Evolutionary conservation across 2,329 filamentous ascomycete genomes (phyloP), one percentile per base, ranked within the genome.

Genomic region (Spiromastix sp.): DNA sequence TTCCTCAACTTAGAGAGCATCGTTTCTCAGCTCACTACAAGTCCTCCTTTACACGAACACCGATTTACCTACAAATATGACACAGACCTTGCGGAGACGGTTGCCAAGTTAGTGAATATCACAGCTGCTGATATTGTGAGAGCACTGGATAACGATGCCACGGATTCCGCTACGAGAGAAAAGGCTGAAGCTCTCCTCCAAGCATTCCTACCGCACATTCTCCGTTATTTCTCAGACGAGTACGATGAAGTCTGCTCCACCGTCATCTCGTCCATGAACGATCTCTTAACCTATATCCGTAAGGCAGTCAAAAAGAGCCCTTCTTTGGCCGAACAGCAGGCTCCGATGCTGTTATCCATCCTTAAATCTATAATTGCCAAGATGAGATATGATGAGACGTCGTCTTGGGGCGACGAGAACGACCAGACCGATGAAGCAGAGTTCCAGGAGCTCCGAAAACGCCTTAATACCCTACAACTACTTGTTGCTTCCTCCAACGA

Each of bases 171-270:
- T 28, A 79, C 77, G 17, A 78, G 76, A 48, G 70, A 73, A 30
- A 81, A 79, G 48, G 89, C 91, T 33, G 85, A 91, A 48, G 78
- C 81, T 48, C 74, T 93, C 40, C 69, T 96, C 35, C 81, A 82
- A 52, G 74, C 76, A 26, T 96, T 96, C 56, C 67, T 94, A 18
- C 85, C 87, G 1, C 81, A 87, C 47, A 71, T 96, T 9, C 68
- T 98, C 33, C 83, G 89, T 25, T 95, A 95, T 67, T 95, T 98
- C 63, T 83, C 86, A 16, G 91, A 98, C 59, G 87, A 98, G 55
- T 98, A 93, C 57, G 91, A 98, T 59, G 91, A 98, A 64, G 81
- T 98, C 47, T 96, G 91, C 67, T 93, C 87, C 22, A 91, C 85
- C 9, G 85, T 96, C 39, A 93, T 98, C 42, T 84, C 87, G 15